Base-by-base conservation (phyloP, 352 stramenopile species). In the Phytophthora constricta region DNA sequence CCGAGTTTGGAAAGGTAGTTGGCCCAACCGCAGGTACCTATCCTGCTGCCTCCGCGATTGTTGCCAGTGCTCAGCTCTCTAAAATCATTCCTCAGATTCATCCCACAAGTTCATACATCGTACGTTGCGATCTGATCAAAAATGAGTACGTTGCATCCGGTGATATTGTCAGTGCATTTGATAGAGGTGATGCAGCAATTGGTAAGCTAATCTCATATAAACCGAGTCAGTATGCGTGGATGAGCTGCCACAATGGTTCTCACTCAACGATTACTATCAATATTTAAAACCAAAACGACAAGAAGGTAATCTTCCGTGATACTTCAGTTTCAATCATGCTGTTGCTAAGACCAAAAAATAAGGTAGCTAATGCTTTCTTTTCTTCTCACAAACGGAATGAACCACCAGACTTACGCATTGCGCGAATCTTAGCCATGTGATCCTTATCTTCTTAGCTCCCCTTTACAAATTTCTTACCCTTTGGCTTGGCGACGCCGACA, bases 121-220 rank as follows among this genome's bases (percentile, higher is more conserved):
- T 62, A 22, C 25, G 28, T 27, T 62, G 55, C 31, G 28, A 55
- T 55, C 16, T 62, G 17, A 39, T 62, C 1, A 54, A 55, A 11
- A 55, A 62, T 52, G 41, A 53, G 4, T 62, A 31, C 26, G 41
- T 46, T 7, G 2, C 39, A 22, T 4, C 3, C 10, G 41, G 41
- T 19, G 43, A 62, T 31, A 25, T 62, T 8, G 5, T 62, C 2
- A 22, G 11, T 26, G 26, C 26, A 13, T 62, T 62, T 22, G 13
- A 26, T 4, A 14, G 26, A 2, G 25, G 28, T 7, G 43, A 50
- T 41, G 10, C 41, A 22, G n/a, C 3, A 16, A 53, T 46, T 14
- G 43, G 54, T 28, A 11, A 53, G 22, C 41, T 46, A 19, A 62
- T 62, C 23, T 28, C 4, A 28, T 62, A 50, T 26, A 2, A 20